Percentiles rank a stretch among this genome's conserved stretches.
phyloP scores from a whole-genome alignment of 2,329 filamentous ascomycete species.

The Metarhizium album region DNA sequence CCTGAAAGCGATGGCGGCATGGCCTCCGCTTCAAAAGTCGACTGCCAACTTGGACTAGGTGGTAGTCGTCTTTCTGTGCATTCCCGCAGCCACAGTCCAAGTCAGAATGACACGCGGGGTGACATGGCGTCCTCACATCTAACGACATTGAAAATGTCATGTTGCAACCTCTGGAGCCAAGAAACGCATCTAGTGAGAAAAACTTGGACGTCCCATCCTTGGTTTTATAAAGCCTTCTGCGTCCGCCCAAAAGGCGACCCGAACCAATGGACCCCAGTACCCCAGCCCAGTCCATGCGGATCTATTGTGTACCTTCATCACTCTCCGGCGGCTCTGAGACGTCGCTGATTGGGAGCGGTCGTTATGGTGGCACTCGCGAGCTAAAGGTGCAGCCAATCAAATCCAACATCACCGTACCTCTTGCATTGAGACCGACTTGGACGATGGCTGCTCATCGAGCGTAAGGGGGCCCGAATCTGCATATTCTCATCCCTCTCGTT shows the following conservation, averaged over 20 bases:
- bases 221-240: background rate
- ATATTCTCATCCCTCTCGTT: background rate
- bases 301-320: background rate
- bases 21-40: too few species aligned
- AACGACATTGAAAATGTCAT: too few species aligned
- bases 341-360: constrained; percentile 3
- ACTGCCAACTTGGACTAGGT: too few species aligned
- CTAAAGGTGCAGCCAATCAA: background rate
- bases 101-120: too few species aligned
- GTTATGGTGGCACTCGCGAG: background rate
- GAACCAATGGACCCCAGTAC: background rate
- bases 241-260: background rate
- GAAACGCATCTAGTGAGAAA: too few species aligned
- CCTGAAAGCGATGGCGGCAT: too few species aligned
- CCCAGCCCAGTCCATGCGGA: background rate
- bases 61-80: too few species aligned
- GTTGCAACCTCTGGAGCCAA: too few species aligned
- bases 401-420: background rate
- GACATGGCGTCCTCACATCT: too few species aligned
- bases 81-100: too few species aligned
- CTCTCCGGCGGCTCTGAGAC: constrained; percentile 3
- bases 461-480: background rate
- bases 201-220: too few species aligned
- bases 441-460: background rate
- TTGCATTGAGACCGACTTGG: background rate